Percentiles rank a stretch among this genome's conserved stretches.
phyloP scores from a whole-genome alignment of 2,329 filamentous ascomycete genomes.

The Aspergillus cejpii region DNA sequence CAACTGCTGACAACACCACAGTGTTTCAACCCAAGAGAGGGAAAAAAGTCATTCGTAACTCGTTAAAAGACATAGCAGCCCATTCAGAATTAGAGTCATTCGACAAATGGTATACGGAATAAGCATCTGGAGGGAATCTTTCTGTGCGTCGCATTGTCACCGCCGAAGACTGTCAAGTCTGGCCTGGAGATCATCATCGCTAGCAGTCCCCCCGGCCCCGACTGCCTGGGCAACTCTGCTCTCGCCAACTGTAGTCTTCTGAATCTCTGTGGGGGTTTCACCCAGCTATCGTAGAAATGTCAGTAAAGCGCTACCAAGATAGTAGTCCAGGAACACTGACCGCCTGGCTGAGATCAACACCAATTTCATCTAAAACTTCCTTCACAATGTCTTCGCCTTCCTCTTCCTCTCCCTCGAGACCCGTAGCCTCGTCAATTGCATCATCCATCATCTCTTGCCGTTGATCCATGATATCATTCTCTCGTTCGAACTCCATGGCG shows the following conservation, averaged over 20 bases:
- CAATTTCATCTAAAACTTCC: conserved; percentile 93
- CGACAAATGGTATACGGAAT: neutral
- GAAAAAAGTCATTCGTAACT: neutral
- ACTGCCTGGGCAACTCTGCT: conserved; percentile 79
- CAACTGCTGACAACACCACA: neutral
- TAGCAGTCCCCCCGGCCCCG: conserved; percentile 49
- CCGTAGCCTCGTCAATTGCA: conserved; percentile 93
- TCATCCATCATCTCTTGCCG: conserved; percentile 99
- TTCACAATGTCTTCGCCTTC: conserved; percentile 96
- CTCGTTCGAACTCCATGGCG: conserved; percentile 97
- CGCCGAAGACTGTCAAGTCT: conserved; percentile 77
- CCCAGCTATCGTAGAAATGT: conserved; percentile 59
- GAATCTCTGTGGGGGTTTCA: conserved; percentile 79
- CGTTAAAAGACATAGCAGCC: neutral
- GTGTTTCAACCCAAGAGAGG: neutral
- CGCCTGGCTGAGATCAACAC: conserved; percentile 81
- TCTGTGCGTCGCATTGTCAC: conserved; percentile 26
- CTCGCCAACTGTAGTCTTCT: conserved; percentile 65
- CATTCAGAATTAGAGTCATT: neutral
- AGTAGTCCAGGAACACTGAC: conserved; percentile 51
- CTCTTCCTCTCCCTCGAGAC: conserved; percentile 73
- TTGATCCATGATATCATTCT: conserved; percentile 99
- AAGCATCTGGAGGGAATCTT: neutral
- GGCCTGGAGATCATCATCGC: conserved; percentile 87
- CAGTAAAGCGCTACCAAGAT: conserved; percentile 10